Evolutionary conservation across 2,329 filamentous ascomycete genomes (phyloP), one percentile per base, ranked within the genome.

Genomic region (Verticillium albo-atrum): DNA sequence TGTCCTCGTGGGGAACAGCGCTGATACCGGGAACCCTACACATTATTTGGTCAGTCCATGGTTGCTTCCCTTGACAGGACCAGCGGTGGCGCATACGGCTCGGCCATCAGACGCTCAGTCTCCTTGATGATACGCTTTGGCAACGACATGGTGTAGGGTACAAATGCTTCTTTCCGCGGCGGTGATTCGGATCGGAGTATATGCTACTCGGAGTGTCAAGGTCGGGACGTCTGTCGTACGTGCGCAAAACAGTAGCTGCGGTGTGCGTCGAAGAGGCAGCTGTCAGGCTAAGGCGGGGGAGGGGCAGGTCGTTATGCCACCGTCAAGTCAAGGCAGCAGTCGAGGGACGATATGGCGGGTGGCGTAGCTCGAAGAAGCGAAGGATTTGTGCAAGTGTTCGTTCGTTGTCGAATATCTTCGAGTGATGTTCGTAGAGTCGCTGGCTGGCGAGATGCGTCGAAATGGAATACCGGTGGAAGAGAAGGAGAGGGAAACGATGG

Each of bases 91-190:
- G 57, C 91, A 76, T 84, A 97, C 92, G 95, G 95, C 78, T 99
- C 95, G 64, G 91, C 91, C 86, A 96, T 93, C 67, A 99, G 85
- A 71, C 95, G 89, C 79, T 99, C 94, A 23, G 95, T 99, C 85
- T 99, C 96, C 79, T 99, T 99, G 72, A 98, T 85, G 71, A 99
- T 99, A 72, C 95, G 85, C 83, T 99, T 99, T 32, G 95, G 94
- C 66, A 99, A 82, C 64, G 92, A 88, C 91, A 86, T 87, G 61
- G 65, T 67, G 56, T 34, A 61, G 20, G 32, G 14, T 17, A 15
- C 5, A 15, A 15, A 37, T 37, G 34, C 14, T 20, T 15, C 17
- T 37, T 2, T 20, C 15, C 34, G 17, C 12, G 15, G 34, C 14
- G 12, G 35, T 35, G 42, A 55, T 60, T 23, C 51, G 28, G 42